Percentiles rank a stretch among this genome's conserved stretches.
These are phyloP conservation scores for Polyplosphaeria fusca DNA, from an alignment of 495 filamentous ascomycete species.

Conservation along the genomic window DNA sequence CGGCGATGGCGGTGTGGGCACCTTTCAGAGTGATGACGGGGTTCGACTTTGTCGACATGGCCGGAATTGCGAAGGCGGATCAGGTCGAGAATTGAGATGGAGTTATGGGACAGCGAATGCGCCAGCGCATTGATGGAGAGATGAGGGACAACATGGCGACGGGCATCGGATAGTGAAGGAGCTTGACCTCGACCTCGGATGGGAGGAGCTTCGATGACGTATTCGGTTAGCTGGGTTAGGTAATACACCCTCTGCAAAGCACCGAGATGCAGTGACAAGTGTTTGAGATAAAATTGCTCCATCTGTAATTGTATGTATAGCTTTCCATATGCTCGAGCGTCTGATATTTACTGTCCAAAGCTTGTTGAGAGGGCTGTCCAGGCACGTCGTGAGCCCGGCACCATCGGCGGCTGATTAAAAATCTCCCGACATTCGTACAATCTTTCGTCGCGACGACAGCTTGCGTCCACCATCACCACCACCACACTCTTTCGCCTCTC, in stretches of 20 bases:
- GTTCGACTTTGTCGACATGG: background rate
- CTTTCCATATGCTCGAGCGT: no score
- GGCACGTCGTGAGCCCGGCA: no score
- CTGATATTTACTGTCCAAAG: no score
- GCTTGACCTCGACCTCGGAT: background rate
- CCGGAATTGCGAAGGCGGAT: background rate
- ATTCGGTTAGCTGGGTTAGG: no score
- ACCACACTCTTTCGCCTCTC: slow-evolving; percentile 18
- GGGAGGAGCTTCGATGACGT: no score
- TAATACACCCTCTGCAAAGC: no score
- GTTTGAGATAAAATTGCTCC: no score
- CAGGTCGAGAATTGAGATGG: no score
- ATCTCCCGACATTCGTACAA: background rate
- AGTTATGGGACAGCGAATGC: background rate
- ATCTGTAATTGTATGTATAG: no score
- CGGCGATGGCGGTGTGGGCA: slow-evolving; percentile 37
- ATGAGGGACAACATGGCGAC: background rate
- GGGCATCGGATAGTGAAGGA: background rate
- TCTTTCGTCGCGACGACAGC: background rate
- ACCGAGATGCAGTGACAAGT: no score
- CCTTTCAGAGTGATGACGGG: slow-evolving; percentile 37
- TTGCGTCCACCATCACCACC: no score
- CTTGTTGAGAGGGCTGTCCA: no score
- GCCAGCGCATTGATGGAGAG: background rate
- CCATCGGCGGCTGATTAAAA: background rate